phyloP scores from a whole-genome alignment of 2,329 filamentous ascomycete genomes.

The Diplodia seriata region DNA sequence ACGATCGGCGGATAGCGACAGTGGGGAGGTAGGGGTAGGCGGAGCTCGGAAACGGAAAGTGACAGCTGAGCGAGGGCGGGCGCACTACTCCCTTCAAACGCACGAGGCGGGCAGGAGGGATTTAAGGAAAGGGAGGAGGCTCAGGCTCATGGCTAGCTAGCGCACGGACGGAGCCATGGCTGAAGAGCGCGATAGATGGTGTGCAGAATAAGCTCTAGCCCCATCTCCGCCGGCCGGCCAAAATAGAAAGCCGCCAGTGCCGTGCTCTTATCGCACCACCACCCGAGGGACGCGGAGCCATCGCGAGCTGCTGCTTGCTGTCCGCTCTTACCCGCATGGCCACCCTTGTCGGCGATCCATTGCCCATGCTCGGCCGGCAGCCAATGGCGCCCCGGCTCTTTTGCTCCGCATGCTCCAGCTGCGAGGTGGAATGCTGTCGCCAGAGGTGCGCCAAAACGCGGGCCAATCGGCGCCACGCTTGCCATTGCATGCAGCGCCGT shows the following conservation, averaged over 20 bases:
- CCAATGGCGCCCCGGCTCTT: slow-evolving; percentile 10
- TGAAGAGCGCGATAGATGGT: slow-evolving; percentile 22
- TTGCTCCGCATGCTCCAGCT: not conserved
- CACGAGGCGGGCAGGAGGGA: slow-evolving; percentile 14
- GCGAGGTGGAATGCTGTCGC: slow-evolving; percentile 22
- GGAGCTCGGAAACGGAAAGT: not conserved
- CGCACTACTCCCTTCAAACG: slow-evolving; percentile 7
- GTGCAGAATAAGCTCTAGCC: slow-evolving; percentile 27
- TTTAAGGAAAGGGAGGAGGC: slow-evolving; percentile 31
- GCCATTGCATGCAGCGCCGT: slow-evolving; percentile 20
- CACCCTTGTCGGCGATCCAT: slow-evolving; percentile 18
- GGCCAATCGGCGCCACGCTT: slow-evolving; percentile 13
- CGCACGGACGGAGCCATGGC: slow-evolving; percentile 27
- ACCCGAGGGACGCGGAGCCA: not conserved
- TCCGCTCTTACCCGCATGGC: not conserved
- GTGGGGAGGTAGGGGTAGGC: slow-evolving; percentile 3
- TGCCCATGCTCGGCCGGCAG: not conserved
- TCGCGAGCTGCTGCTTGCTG: slow-evolving; percentile 5
- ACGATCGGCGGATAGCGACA: slow-evolving; percentile 26
- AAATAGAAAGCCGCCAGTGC: slow-evolving; percentile 26
- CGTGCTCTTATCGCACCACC: slow-evolving; percentile 18
- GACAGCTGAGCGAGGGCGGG: slow-evolving; percentile 6
- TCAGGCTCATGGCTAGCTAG: slow-evolving; percentile 26
- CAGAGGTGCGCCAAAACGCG: slow-evolving; percentile 1
- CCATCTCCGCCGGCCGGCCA: slow-evolving; percentile 6